phyloP scores from a whole-genome alignment of 306 rosid genomes.

The Begonia peltatifolia region DNA sequence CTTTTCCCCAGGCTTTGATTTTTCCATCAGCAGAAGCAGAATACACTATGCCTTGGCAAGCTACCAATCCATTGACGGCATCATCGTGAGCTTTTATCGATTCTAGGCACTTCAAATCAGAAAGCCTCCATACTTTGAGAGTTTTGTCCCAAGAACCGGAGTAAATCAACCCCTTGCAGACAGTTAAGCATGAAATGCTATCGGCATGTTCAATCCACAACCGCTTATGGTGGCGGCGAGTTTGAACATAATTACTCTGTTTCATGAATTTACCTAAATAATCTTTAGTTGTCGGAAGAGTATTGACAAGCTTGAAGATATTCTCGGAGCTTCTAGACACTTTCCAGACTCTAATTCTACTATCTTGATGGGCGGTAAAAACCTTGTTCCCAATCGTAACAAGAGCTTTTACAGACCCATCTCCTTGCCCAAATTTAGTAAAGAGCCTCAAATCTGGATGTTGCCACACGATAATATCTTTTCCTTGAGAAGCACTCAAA shows the following conservation, averaged over 20 bases:
- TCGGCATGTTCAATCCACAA: slow-evolving; percentile 88
- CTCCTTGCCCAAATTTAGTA: slow-evolving; percentile 75
- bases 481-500: slow-evolving; percentile 76
- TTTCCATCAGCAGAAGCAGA: slow-evolving; percentile 98
- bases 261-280: slow-evolving; percentile 77
- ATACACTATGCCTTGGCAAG: slow-evolving; percentile 55
- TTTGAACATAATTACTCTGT: slow-evolving; percentile 79
- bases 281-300: slow-evolving; percentile 74
- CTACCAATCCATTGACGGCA: slow-evolving; percentile 67
- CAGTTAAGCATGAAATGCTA: slow-evolving; percentile 71
- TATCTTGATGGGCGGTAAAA: slow-evolving; percentile 80
- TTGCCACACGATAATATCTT: slow-evolving; percentile 83
- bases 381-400: slow-evolving; percentile 51
- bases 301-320: slow-evolving; percentile 45
- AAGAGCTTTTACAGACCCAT: slow-evolving; percentile 72
- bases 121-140: slow-evolving; percentile 67
- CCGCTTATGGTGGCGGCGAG: slow-evolving; percentile 63
- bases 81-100: slow-evolving; percentile 87
- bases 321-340: slow-evolving; percentile 67
- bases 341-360: slow-evolving; percentile 80
- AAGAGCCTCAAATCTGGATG: slow-evolving; percentile 68
- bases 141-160: slow-evolving; percentile 97
- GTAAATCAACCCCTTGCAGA: slow-evolving; percentile 48
- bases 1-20: slow-evolving; percentile 73
- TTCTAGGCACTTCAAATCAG: slow-evolving; percentile 79